Conservation (phyloP, 306 rosid genomes). For the Mimosa bimucronata region DNA sequence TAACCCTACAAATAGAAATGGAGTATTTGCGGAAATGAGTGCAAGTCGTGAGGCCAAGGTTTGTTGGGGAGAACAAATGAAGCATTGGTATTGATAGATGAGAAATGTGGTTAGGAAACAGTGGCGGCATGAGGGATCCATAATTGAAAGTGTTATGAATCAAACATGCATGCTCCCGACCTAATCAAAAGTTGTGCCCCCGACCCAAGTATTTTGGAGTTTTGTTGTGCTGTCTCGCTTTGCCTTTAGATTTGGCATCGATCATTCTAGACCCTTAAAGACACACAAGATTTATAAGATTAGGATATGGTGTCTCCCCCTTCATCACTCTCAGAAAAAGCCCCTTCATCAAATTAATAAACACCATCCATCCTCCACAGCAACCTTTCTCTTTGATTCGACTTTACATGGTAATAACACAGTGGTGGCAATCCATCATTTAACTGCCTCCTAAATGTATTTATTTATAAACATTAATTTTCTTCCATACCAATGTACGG, state of each 20-base stretch:
- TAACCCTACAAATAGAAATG: background rate
- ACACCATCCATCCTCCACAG: background rate
- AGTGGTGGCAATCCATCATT: background rate
- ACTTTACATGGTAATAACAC: background rate
- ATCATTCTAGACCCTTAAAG: background rate
- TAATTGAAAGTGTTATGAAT: conserved; percentile 9
- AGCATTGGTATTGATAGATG: background rate
- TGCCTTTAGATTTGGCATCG: background rate
- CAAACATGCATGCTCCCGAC: conserved; percentile 12
- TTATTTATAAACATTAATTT: background rate
- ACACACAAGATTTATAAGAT: background rate
- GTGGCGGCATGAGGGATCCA: background rate
- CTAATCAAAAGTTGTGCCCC: conserved; percentile 23
- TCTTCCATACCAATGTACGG: background rate
- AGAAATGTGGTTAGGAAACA: background rate
- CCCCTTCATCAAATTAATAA: background rate
- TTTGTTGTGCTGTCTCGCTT: conserved; percentile 15
- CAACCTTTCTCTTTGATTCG: conserved; percentile 7
- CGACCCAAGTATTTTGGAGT: conserved; percentile 22
- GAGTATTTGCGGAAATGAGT: background rate
- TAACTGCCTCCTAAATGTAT: background rate
- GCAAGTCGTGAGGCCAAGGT: background rate
- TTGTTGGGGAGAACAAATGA: background rate
- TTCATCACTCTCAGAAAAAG: background rate
- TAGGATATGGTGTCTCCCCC: background rate